Conservation (phyloP, 2,329 filamentous ascomycete genomes). For the Penicillium sp. region DNA sequence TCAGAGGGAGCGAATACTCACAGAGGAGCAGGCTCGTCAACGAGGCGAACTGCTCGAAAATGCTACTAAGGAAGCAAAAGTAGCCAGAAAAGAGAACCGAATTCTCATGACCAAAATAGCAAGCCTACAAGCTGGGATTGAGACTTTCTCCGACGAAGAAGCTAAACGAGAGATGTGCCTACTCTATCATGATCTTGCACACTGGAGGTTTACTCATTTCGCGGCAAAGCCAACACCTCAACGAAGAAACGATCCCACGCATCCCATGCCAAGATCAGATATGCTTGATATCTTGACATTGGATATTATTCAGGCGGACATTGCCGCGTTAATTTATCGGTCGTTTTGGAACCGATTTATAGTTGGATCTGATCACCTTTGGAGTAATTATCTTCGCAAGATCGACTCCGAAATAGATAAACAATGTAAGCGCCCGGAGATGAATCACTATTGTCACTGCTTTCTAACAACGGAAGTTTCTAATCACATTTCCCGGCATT, state of each 20-base stretch:
- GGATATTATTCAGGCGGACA: not conserved
- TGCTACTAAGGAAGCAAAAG: not conserved
- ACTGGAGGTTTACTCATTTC: conserved; percentile 19
- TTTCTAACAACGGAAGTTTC: conserved; percentile 9
- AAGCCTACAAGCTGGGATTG: conserved; percentile 1
- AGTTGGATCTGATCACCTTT: not conserved
- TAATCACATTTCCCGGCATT: conserved; percentile 13
- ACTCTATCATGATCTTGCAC: conserved; percentile 13
- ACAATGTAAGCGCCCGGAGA: conserved; percentile 9
- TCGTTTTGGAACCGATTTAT: conserved; percentile 9
- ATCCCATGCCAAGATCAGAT: not conserved
- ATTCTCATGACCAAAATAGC: conserved; percentile 2
- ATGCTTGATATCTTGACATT: not conserved
- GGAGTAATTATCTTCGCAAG: not conserved
- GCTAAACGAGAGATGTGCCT: conserved; percentile 6
- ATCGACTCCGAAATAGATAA: conserved; percentile 7
- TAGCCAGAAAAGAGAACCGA: conserved; percentile 1
- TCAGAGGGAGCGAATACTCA: not conserved
- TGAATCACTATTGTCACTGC: not conserved
- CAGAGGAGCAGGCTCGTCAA: conserved; percentile 8
- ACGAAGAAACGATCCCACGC: not conserved
- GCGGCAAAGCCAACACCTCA: not conserved
- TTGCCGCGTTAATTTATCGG: not conserved
- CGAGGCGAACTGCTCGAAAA: conserved; percentile 5
- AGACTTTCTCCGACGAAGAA: conserved; percentile 18